Percentiles rank a stretch among this genome's conserved stretches.
phyloP scores from a whole-genome alignment of 495 filamentous ascomycete species.

The Immersiella caudata region DNA sequence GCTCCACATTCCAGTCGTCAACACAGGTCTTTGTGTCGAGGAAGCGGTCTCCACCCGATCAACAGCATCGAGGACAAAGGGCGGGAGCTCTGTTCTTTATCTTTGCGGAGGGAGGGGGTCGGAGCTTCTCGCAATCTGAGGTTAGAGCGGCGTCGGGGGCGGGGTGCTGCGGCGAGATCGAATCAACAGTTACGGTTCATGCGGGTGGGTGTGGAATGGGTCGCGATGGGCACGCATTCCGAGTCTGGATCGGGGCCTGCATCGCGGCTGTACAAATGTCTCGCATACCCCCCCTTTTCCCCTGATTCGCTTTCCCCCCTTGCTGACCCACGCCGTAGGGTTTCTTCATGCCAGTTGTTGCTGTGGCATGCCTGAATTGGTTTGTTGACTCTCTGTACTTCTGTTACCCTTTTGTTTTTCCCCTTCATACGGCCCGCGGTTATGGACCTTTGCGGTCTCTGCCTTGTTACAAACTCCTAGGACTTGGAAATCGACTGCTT shows the following conservation, averaged over 20 bases:
- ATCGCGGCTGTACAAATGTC: constrained; percentile 36
- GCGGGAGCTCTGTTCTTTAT: constrained; percentile 3
- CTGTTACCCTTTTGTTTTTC: constrained; percentile 10
- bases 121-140: constrained; percentile 10
- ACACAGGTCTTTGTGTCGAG: constrained; percentile 6
- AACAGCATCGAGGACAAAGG: constrained; percentile 4
- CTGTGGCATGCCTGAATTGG: constrained; percentile 27
- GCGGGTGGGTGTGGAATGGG: constrained; percentile 30
- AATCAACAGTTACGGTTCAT: background rate
- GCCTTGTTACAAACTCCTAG: constrained; percentile 9
- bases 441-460: constrained; percentile 24
- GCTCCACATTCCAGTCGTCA: constrained; percentile 17
- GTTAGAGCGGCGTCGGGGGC: background rate
- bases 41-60: background rate
- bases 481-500: constrained; percentile 13
- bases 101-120: background rate
- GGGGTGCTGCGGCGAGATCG: too few species aligned
- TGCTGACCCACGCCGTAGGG: background rate
- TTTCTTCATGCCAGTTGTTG: constrained; percentile 32
- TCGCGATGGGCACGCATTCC: constrained; percentile 29
- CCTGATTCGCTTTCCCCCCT: constrained; percentile 4
- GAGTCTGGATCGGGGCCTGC: constrained; percentile 15
- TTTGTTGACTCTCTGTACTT: constrained; percentile 31
- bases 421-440: constrained; percentile 9
- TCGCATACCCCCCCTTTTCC: constrained; percentile 25